Conservation (phyloP, 352 stramenopile genomes). For the Pythium guiyangense region DNA sequence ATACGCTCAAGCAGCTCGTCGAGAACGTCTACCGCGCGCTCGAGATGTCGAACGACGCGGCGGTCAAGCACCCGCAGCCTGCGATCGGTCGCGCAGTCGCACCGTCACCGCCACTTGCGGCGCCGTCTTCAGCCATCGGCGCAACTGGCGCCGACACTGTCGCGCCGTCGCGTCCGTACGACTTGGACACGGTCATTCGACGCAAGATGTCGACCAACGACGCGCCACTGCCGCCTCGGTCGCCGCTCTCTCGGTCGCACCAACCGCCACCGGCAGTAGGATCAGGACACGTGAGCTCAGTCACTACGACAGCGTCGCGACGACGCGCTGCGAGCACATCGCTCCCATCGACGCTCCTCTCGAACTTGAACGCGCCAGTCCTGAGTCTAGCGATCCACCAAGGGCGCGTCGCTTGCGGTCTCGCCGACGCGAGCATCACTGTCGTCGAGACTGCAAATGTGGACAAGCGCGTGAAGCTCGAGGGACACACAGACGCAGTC, state of each 20-base stretch:
- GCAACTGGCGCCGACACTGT: not conserved
- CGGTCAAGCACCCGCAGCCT: conserved; percentile 29
- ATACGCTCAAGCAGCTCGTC: conserved; percentile 74
- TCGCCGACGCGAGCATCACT: conserved; percentile 32
- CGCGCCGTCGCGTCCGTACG: conserved; percentile 46
- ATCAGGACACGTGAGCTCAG: not conserved
- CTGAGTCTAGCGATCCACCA: conserved; percentile 46
- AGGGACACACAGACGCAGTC: conserved; percentile 56
- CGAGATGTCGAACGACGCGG: conserved; percentile 72
- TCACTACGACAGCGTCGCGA: not conserved
- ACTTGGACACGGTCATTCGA: conserved; percentile 75
- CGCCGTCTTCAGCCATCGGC: not conserved
- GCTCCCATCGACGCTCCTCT: conserved; percentile 11
- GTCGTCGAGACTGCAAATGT: conserved; percentile 30
- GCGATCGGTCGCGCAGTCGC: conserved; percentile 5
- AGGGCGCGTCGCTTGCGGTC: conserved; percentile 46
- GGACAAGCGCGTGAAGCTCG: conserved; percentile 36
- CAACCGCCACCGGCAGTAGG: conserved; percentile 3
- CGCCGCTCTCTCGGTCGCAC: conserved; percentile 3
- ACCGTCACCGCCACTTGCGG: not conserved
- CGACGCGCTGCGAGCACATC: conserved; percentile 9
- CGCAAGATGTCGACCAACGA: conserved; percentile 72
- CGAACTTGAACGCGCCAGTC: conserved; percentile 30
- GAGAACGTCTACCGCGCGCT: conserved; percentile 78
- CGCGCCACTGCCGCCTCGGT: conserved; percentile 11